Conservation (phyloP, 2,329 filamentous ascomycete species). For the Diaporthe sp. region DNA sequence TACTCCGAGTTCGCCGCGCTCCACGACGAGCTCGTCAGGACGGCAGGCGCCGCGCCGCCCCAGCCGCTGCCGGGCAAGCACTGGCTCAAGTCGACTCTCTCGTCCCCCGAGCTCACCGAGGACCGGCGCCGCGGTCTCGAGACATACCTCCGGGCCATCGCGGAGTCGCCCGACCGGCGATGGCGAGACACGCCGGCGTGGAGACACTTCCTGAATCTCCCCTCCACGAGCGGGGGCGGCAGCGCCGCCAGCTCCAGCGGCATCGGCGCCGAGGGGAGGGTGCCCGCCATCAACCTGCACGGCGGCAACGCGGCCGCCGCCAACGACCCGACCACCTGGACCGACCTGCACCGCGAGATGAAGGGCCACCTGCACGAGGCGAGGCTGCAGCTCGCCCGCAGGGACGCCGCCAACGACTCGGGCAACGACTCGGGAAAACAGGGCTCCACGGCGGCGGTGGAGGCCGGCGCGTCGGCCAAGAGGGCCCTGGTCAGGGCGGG, state of each 20-base stretch:
- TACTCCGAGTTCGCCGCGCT: conserved; percentile 83
- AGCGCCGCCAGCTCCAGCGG: conserved; percentile 60
- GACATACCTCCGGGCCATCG: conserved; percentile 77
- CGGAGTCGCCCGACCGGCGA: conserved; percentile 76
- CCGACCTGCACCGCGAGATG: conserved; percentile 80
- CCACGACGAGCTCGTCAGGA: conserved; percentile 68
- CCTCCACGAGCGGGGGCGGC: conserved; percentile 54
- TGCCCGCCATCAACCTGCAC: conserved; percentile 48
- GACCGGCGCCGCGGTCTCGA: conserved; percentile 76
- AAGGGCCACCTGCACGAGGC: conserved; percentile 78
- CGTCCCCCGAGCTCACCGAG: conserved; percentile 76
- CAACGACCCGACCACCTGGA: conserved; percentile 75
- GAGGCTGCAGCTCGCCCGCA: conserved; percentile 70
- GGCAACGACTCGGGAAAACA: conserved; percentile 45
- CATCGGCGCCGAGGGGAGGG: conserved; percentile 43
- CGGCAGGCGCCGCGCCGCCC: conserved; percentile 73
- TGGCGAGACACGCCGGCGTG: conserved; percentile 81
- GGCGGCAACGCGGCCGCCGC: conserved; percentile 54
- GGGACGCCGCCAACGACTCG: conserved; percentile 67
- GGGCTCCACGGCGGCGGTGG: conserved; percentile 57
- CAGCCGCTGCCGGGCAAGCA: conserved; percentile 76
- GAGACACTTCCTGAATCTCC: conserved; percentile 79
- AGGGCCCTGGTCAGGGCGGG: conserved; percentile 76
- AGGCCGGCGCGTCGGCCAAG: conserved; percentile 80
- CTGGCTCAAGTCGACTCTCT: conserved; percentile 80